phyloP scores from a whole-genome alignment of 148 eudicot species.

The Hydrangea macrophylla region DNA sequence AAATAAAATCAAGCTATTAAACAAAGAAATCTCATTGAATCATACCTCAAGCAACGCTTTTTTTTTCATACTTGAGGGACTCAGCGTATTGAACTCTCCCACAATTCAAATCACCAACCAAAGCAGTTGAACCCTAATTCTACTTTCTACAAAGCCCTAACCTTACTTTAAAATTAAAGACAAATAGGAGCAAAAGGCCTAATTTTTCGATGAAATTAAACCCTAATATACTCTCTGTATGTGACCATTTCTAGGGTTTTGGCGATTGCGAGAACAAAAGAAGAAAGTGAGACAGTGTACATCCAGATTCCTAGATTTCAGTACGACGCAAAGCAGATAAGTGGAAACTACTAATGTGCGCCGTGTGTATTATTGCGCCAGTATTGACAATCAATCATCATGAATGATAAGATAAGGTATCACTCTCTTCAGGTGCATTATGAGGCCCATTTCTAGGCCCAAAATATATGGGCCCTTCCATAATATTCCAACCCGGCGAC shows the following conservation, averaged over 20 bases:
- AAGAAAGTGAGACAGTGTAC: background rate
- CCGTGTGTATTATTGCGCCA: too few relatives aligned
- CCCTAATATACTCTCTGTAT: background rate
- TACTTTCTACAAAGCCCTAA: background rate
- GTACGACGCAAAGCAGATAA: too few relatives aligned
- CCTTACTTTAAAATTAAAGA: background rate
- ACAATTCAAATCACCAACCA: background rate
- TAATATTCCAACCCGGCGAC: too few relatives aligned
- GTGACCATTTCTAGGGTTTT: background rate
- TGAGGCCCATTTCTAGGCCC: too few relatives aligned
- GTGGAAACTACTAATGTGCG: background rate
- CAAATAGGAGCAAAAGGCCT: background rate
- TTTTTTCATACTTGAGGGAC: background rate
- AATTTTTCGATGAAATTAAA: background rate
- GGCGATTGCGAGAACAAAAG: background rate
- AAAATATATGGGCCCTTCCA: too few relatives aligned
- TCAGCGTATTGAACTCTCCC: conserved; percentile 2
- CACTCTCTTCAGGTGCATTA: too few relatives aligned
- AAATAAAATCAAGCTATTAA: background rate
- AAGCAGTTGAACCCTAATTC: background rate
- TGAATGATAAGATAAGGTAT: too few relatives aligned
- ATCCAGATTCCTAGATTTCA: too few relatives aligned
- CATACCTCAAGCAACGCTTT: conserved; percentile 1
- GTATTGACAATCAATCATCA: too few relatives aligned
- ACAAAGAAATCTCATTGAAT: background rate